Evolutionary conservation across 768 basidiomycete species (phyloP).

Genomic region (Scleroderma citrinum): DNA sequence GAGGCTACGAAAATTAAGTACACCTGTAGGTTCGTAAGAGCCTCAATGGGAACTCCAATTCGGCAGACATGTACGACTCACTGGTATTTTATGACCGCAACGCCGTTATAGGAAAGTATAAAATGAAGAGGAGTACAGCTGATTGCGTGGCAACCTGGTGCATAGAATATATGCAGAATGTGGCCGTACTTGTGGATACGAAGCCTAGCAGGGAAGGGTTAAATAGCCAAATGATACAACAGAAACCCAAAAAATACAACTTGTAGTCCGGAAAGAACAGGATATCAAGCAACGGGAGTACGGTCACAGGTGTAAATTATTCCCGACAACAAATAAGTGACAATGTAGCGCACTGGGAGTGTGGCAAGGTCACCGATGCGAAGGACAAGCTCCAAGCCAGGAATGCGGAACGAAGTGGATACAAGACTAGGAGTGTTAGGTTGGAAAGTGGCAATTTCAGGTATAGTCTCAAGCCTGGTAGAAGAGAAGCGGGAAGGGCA

Average conservation of each 20-base stretch:
- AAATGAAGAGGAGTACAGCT: too few relatives aligned
- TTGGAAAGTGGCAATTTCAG: slow-evolving; percentile 28
- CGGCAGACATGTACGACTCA: too few relatives aligned
- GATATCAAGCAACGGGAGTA: background rate
- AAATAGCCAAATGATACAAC: background rate
- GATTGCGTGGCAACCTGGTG: too few relatives aligned
- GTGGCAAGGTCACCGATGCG: slow-evolving; percentile 27
- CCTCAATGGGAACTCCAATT: too few relatives aligned
- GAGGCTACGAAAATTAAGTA: too few relatives aligned
- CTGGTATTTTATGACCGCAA: too few relatives aligned
- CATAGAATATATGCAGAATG: too few relatives aligned
- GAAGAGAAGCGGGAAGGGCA: slow-evolving; percentile 18
- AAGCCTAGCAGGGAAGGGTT: background rate
- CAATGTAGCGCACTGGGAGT: slow-evolving; percentile 21
- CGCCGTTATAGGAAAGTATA: too few relatives aligned
- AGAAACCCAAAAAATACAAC: background rate
- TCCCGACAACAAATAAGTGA: slow-evolving; percentile 20
- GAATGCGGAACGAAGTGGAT: slow-evolving; percentile 17
- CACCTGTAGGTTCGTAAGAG: too few relatives aligned
- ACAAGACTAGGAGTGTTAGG: slow-evolving; percentile 10
- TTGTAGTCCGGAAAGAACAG: background rate
- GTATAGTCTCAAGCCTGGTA: slow-evolving; percentile 33
- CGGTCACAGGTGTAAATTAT: slow-evolving; percentile 16
- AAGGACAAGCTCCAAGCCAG: slow-evolving; percentile 23
- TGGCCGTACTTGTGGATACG: slow-evolving; percentile 1